Conservation (phyloP, 2,329 filamentous ascomycete genomes). For the Dichotomopilus funicola region DNA sequence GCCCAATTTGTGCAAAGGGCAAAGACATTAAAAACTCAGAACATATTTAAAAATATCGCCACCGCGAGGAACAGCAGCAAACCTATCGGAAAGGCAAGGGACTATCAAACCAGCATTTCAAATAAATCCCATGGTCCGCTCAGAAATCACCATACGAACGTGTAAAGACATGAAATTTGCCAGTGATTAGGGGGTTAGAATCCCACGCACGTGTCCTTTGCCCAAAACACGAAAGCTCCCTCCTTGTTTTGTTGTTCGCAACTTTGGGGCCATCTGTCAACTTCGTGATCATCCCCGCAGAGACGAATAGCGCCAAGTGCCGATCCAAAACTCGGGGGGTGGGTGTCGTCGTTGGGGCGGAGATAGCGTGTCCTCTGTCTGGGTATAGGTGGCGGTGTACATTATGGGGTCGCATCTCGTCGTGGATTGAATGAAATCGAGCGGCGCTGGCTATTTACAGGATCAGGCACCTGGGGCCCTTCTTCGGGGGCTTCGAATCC, state of each 20-base stretch:
- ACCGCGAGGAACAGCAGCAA: background rate
- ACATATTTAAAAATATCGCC: no score
- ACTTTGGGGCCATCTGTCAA: background rate
- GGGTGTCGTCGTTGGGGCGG: background rate
- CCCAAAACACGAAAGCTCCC: background rate
- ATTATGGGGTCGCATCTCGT: slow-evolving; percentile 14
- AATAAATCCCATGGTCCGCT: slow-evolving; percentile 9
- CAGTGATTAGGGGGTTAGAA: slow-evolving; percentile 2
- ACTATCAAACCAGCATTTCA: background rate
- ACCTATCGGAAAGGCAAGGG: background rate
- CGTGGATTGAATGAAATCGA: background rate
- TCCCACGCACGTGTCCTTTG: background rate
- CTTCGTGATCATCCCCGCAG: slow-evolving; percentile 4
- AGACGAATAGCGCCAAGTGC: background rate
- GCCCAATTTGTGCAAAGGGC: no score
- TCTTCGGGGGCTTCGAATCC: slow-evolving; percentile 30
- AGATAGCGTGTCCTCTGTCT: slow-evolving; percentile 14
- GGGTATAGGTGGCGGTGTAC: slow-evolving; percentile 17
- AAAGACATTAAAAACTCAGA: no score
- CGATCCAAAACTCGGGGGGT: slow-evolving; percentile 12
- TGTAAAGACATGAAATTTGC: background rate
- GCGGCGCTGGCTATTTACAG: slow-evolving; percentile 40
- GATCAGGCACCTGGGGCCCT: slow-evolving; percentile 63
- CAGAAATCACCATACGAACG: slow-evolving; percentile 15
- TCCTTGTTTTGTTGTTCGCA: background rate